These are phyloP conservation scores for Fusarium sp. DNA, from an alignment of 2,329 filamentous ascomycete genomes.

Conservation along the genomic window DNA sequence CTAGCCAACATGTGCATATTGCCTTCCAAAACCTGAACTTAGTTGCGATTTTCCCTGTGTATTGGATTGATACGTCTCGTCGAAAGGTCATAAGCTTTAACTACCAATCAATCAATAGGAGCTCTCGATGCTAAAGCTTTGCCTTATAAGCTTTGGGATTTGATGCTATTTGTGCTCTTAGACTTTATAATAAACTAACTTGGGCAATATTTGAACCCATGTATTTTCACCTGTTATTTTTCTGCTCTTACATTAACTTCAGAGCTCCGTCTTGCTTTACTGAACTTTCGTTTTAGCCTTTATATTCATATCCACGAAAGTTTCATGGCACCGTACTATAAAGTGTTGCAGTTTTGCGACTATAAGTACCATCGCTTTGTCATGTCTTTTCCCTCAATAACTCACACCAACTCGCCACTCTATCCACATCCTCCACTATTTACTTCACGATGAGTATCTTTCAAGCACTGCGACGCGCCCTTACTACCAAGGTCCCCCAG, in stretches of 20 bases:
- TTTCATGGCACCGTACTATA: background rate
- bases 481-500: background rate
- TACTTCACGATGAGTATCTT: background rate
- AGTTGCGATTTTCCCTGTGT: background rate
- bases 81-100: accelerated
- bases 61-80: background rate
- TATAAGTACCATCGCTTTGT: background rate
- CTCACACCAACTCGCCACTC: no score
- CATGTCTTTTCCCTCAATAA: no score
- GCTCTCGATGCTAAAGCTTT: background rate
- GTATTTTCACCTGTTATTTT: accelerated
- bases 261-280: accelerated
- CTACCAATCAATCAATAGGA: background rate
- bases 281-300: background rate
- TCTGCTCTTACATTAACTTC: background rate
- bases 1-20: background rate
- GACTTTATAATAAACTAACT: background rate
- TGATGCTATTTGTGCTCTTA: no score
- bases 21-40: background rate
- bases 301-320: background rate
- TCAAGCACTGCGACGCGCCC: background rate
- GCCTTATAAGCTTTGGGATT: background rate
- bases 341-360: accelerated
- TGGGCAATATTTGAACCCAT: background rate
- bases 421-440: accelerated